Evolutionary conservation across 1,284 basidiomycete genomes (phyloP).

Genomic region (Fomitopsis pinicola): DNA sequence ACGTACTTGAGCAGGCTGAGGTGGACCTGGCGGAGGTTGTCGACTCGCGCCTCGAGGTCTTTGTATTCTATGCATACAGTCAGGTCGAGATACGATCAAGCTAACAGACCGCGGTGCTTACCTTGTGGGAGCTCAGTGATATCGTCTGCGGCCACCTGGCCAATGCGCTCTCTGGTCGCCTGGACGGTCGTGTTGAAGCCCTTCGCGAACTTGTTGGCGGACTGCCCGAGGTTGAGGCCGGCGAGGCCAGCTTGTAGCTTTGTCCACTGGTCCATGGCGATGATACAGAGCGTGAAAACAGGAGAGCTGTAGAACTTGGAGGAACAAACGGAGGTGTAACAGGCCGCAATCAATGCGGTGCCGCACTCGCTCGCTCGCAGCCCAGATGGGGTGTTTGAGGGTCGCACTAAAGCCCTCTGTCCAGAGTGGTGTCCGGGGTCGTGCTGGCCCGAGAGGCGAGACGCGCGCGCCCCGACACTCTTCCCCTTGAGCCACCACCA

Average conservation of each 20-base stretch:
- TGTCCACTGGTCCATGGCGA: constrained; percentile 73
- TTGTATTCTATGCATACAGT: constrained; percentile 78
- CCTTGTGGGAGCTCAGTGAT: constrained; percentile 95
- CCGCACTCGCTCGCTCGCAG: background rate
- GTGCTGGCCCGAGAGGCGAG: background rate
- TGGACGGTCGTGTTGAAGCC: constrained; percentile 85
- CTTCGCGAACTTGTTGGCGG: constrained; percentile 72
- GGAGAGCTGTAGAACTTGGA: background rate
- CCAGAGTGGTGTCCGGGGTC: background rate
- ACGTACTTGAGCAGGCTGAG: constrained; percentile 74
- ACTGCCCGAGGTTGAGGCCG: constrained; percentile 63
- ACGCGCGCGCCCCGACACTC: background rate
- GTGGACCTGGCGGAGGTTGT: constrained; percentile 85
- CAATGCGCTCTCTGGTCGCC: constrained; percentile 87
- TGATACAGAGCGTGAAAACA: constrained; percentile 2
- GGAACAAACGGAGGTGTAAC: constrained; percentile 1
- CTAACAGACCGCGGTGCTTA: constrained; percentile 20
- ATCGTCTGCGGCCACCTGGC: constrained; percentile 85
- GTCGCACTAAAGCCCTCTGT: background rate
- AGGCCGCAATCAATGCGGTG: background rate
- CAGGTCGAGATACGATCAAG: background rate
- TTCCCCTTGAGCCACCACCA: background rate
- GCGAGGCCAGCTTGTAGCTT: constrained; percentile 59
- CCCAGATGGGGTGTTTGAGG: background rate
- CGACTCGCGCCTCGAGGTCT: constrained; percentile 91